Percentiles rank a stretch among this genome's conserved stretches.
phyloP scores from a whole-genome alignment of 805 yeast species.

The Candida sithepensis region DNA sequence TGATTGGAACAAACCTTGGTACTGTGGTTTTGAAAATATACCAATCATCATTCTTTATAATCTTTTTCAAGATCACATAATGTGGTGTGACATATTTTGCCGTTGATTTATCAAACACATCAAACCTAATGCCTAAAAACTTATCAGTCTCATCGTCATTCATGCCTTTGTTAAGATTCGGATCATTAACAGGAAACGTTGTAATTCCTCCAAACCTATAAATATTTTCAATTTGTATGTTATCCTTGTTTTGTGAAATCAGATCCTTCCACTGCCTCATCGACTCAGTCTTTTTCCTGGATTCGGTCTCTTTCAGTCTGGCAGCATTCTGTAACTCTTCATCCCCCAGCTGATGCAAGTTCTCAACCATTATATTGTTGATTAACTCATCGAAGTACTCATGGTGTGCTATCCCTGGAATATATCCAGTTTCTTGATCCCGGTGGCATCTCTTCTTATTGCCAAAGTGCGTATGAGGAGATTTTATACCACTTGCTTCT shows the following conservation, averaged over 20 bases:
- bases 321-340: background rate
- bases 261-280: slow-evolving; percentile 13
- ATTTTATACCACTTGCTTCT: background rate
- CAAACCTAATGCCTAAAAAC: slow-evolving; percentile 49
- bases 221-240: slow-evolving; percentile 43
- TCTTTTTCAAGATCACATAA: slow-evolving; percentile 40
- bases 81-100: slow-evolving; percentile 39
- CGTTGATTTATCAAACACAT: slow-evolving; percentile 31
- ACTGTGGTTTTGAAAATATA: slow-evolving; percentile 32
- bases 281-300: background rate
- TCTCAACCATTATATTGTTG: slow-evolving; percentile 21
- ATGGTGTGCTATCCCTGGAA: slow-evolving; percentile 23
- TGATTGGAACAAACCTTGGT: slow-evolving; percentile 30
- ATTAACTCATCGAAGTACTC: slow-evolving; percentile 30
- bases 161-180: slow-evolving; percentile 5
- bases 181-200: slow-evolving; percentile 45
- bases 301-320: background rate
- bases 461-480: slow-evolving; percentile 1
- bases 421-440: background rate
- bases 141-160: slow-evolving; percentile 22
- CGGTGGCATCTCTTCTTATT: background rate
- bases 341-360: slow-evolving; percentile 14
- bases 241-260: slow-evolving; percentile 19
- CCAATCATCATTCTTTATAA: slow-evolving; percentile 28
- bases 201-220: slow-evolving; percentile 48